Conservation (phyloP, 345 rosid genomes). For the Dipteronia sinensis region DNA sequence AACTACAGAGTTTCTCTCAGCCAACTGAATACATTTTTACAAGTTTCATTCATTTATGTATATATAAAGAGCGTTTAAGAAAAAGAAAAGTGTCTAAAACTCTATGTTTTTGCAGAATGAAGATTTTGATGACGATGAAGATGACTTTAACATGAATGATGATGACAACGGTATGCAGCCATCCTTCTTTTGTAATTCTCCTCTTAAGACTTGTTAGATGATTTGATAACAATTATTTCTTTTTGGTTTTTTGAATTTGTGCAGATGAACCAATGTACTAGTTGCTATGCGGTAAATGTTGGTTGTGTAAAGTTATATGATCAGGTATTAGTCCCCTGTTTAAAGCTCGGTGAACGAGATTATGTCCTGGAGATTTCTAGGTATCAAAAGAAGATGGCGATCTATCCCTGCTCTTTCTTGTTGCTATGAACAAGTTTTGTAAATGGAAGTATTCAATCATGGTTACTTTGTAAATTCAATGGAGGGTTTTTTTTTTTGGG, state of each 20-base stretch:
- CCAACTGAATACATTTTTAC: background rate
- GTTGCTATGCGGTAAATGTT: background rate
- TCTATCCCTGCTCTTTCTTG: background rate
- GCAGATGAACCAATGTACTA: conserved; percentile 42
- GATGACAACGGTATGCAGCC: conserved; percentile 43
- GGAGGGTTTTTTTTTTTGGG: no score
- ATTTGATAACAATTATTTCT: background rate
- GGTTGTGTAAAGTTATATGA: no score
- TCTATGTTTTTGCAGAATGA: conserved; percentile 32
- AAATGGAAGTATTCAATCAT: background rate
- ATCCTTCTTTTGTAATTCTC: background rate
- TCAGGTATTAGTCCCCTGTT: no score
- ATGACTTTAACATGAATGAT: conserved; percentile 43
- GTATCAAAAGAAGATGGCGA: background rate
- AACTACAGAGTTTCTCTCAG: background rate
- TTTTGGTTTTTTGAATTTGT: background rate
- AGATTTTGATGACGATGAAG: conserved; percentile 58
- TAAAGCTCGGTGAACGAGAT: background rate
- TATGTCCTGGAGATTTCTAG: background rate
- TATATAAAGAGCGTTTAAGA: background rate
- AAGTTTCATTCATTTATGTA: background rate
- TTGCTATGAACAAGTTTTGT: background rate
- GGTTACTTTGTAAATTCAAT: background rate
- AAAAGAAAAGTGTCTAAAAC: background rate
- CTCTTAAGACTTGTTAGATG: background rate